Evolutionary conservation across 805 yeast genomes (phyloP).

Genomic region (Peterozyma toletana): DNA sequence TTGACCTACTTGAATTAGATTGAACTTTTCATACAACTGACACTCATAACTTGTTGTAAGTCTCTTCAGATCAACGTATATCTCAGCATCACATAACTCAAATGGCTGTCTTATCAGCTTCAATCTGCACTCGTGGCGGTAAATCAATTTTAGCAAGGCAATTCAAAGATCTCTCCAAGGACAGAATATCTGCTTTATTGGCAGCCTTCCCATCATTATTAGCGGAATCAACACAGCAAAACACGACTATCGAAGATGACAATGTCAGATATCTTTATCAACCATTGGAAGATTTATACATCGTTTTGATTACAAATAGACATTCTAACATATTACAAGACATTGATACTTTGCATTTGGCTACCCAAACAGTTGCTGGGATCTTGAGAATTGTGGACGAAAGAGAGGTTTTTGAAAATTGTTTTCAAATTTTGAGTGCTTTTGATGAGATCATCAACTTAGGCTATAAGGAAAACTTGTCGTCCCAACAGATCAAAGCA

Average conservation of each 20-base stretch:
- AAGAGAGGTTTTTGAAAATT: constrained; percentile 71
- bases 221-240: constrained; percentile 63
- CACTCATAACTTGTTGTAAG: no score
- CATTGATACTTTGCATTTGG: constrained; percentile 82
- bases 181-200: constrained; percentile 77
- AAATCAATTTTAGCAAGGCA: constrained; percentile 89
- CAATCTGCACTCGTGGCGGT: constrained; percentile 90
- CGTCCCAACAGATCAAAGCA: constrained; percentile 74
- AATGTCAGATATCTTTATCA: constrained; percentile 90
- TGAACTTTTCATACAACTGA: no score
- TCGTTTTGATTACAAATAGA: constrained; percentile 84
- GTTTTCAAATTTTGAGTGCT: constrained; percentile 85
- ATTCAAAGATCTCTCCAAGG: constrained; percentile 77
- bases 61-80: no score
- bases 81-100: no score
- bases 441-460: constrained; percentile 88
- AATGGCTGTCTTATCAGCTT: constrained; percentile 86
- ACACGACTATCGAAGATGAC: constrained; percentile 91
- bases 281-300: constrained; percentile 89
- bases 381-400: constrained; percentile 70
- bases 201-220: constrained; percentile 81
- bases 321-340: constrained; percentile 92
- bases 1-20: no score
- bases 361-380: constrained; percentile 74
- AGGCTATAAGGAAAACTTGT: constrained; percentile 86